Conservation (phyloP, 352 stramenopile species). For the Phytopythium mirpurense region DNA sequence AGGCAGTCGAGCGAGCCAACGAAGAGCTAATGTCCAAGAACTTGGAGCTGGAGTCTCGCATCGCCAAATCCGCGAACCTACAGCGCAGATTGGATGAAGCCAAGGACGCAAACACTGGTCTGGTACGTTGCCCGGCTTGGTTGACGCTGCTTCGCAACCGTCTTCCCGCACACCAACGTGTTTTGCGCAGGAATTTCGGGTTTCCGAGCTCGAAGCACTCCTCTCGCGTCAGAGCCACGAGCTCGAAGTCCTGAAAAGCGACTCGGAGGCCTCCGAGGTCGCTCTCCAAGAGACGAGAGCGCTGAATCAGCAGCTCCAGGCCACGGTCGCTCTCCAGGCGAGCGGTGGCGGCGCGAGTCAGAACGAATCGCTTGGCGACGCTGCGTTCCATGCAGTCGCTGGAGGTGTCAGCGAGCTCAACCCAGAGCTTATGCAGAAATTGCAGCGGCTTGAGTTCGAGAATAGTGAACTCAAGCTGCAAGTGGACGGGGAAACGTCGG, state of each 20-base stretch:
- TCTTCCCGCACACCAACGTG: not conserved
- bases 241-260: slow-evolving; percentile 11
- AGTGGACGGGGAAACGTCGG: slow-evolving; percentile 43
- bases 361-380: not conserved
- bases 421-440: slow-evolving; percentile 57
- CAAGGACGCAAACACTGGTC: slow-evolving; percentile 54
- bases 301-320: slow-evolving; percentile 50
- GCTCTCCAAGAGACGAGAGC: slow-evolving; percentile 32
- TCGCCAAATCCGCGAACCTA: slow-evolving; percentile 36
- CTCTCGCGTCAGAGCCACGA: slow-evolving; percentile 30
- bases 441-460: slow-evolving; percentile 50
- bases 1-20: slow-evolving; percentile 59
- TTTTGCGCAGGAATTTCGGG: slow-evolving; percentile 48
- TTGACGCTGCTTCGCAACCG: not conserved
- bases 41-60: slow-evolving; percentile 41
- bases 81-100: slow-evolving; percentile 64
- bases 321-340: slow-evolving; percentile 20
- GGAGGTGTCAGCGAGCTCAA: slow-evolving; percentile 58
- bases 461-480: slow-evolving; percentile 46
- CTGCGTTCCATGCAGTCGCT: slow-evolving; percentile 8
- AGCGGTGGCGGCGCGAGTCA: not conserved
- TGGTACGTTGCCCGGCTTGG: slow-evolving; percentile 28
- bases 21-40: slow-evolving; percentile 47
- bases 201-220: slow-evolving; percentile 46
- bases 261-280: slow-evolving; percentile 24